Conservation (phyloP, 495 filamentous ascomycete genomes). For the Podospora sp. region DNA sequence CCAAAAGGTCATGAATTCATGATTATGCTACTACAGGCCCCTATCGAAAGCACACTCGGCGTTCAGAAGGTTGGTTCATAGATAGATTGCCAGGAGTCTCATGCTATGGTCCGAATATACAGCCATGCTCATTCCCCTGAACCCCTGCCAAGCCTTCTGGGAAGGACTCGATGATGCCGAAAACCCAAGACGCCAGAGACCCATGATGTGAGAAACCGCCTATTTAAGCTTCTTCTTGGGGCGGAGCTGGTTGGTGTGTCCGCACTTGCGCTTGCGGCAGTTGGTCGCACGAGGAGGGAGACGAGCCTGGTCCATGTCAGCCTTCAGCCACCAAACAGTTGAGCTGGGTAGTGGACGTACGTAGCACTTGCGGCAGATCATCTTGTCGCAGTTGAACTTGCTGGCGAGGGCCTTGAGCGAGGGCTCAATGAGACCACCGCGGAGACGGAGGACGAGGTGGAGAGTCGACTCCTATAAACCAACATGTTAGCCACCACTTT, state of each 20-base stretch:
- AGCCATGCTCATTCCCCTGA: conserved; percentile 30
- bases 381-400: conserved; percentile 99
- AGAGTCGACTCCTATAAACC: conserved; percentile 87
- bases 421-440: conserved; percentile 99
- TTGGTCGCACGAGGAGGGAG: conserved; percentile 98
- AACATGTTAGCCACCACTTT: conserved; percentile 19
- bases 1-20: neutral
- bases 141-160: conserved; percentile 32
- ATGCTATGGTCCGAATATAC: conserved; percentile 37
- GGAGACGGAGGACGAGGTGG: conserved; percentile 97
- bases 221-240: conserved; percentile 99
- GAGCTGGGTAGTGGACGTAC: conserved; percentile 49
- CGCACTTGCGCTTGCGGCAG: conserved; percentile 99
- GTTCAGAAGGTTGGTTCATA: conserved; percentile 14
- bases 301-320: conserved; percentile 65
- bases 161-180: conserved; percentile 38
- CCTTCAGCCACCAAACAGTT: neutral
- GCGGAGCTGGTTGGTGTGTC: conserved; percentile 99
- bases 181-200: conserved; percentile 46
- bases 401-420: conserved; percentile 96
- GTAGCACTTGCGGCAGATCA: conserved; percentile 99
- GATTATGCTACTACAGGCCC: neutral
- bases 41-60: neutral
- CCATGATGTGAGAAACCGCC: conserved; percentile 39
- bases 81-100: conserved; percentile 33